These are phyloP conservation scores for Candida taoyuanica DNA, from an alignment of 805 yeast species.

Conservation along the genomic window DNA sequence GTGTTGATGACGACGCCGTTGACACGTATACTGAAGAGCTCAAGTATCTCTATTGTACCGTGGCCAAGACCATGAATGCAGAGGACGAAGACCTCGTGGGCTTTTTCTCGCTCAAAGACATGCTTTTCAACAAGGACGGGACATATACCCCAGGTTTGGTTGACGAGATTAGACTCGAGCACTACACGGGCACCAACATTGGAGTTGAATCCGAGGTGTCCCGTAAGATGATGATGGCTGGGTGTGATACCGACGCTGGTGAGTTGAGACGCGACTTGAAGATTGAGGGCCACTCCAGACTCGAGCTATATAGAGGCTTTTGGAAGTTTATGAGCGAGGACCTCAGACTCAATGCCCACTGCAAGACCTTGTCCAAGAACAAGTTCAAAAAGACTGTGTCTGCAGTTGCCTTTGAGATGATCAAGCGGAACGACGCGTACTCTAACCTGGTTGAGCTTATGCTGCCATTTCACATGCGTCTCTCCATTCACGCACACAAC, in stretches of 20 bases:
- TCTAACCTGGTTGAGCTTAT: constrained; percentile 56
- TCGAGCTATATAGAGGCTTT: constrained; percentile 51
- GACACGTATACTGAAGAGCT: constrained; percentile 42
- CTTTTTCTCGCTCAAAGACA: constrained; percentile 38
- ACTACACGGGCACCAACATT: constrained; percentile 37
- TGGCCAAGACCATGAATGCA: constrained; percentile 25
- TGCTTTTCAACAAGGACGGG: constrained; percentile 32
- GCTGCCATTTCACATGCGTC: constrained; percentile 55
- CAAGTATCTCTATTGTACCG: constrained; percentile 36
- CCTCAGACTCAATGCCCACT: constrained; percentile 38
- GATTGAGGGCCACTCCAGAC: constrained; percentile 50
- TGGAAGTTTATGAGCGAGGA: constrained; percentile 58
- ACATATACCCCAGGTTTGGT: constrained; percentile 30
- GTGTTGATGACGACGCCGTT: constrained; percentile 53
- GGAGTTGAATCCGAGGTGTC: constrained; percentile 35
- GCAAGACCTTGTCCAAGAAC: constrained; percentile 36
- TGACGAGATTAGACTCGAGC: constrained; percentile 28
- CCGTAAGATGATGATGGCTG: constrained; percentile 39
- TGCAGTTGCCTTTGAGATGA: constrained; percentile 59
- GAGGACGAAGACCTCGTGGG: constrained; percentile 31
- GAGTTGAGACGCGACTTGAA: constrained; percentile 57
- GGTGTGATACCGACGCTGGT: constrained; percentile 53
- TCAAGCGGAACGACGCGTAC: constrained; percentile 59
- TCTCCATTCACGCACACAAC: constrained; percentile 58
- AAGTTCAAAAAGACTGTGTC: constrained; percentile 45